phyloP scores from a whole-genome alignment of 202 grass and related monocot genomes.

The Panicum hallii region DNA sequence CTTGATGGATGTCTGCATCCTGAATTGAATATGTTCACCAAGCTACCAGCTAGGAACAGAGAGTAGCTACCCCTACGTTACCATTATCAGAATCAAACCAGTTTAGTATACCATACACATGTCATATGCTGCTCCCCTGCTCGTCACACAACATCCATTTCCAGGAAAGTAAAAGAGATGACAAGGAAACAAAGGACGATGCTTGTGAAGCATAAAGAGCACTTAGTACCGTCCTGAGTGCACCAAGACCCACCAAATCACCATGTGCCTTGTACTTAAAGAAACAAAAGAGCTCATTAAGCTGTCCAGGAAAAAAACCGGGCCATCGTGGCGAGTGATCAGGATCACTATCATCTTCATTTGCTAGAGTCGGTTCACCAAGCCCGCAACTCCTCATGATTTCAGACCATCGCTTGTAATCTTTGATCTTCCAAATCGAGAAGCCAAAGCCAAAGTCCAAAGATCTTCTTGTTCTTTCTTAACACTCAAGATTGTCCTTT shows the following conservation, averaged over 20 bases:
- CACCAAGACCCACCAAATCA: slow-evolving; percentile 14
- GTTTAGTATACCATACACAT: neutral
- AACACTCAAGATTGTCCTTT: slow-evolving; percentile 26
- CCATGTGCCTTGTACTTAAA: slow-evolving; percentile 39
- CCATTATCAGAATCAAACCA: neutral
- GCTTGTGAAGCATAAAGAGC: slow-evolving; percentile 23
- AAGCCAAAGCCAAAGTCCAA: slow-evolving; percentile 32
- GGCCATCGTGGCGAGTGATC: neutral
- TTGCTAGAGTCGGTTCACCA: neutral
- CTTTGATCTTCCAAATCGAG: slow-evolving; percentile 27
- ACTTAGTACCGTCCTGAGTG: slow-evolving; percentile 29
- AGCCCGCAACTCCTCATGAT: slow-evolving; percentile 6
- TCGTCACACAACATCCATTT: slow-evolving; percentile 33
- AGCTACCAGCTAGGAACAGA: neutral
- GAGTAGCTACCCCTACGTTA: neutral
- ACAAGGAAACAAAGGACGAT: slow-evolving; percentile 23
- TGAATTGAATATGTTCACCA: neutral
- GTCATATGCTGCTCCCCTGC: slow-evolving; percentile 19
- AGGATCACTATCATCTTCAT: neutral
- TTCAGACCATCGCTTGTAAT: slow-evolving; percentile 12
- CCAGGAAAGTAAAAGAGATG: neutral
- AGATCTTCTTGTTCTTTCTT: slow-evolving; percentile 36
- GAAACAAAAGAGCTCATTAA: slow-evolving; percentile 23
- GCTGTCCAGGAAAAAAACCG: neutral
- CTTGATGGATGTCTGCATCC: too few relatives aligned